Evolutionary conservation across 148 eudicot species (phyloP).

Genomic region (Cornus kousa): DNA sequence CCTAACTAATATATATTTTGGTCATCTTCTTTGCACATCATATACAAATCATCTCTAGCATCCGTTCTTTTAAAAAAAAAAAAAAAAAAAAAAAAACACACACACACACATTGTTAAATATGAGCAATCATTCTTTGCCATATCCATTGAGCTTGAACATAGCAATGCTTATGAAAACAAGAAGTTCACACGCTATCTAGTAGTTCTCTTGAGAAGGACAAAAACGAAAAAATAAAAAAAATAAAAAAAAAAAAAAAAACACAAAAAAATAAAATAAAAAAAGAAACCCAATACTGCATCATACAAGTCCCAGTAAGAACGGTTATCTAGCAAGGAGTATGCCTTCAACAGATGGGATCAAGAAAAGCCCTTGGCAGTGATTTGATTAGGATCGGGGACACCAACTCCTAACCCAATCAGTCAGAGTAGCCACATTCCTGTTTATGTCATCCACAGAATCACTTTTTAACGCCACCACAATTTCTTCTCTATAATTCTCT

Average conservation of each 20-base stretch:
- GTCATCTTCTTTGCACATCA: too few species aligned
- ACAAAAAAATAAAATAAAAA: neutral
- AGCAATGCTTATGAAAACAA: neutral
- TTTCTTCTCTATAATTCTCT: slow-evolving; percentile 58
- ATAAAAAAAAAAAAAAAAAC: neutral
- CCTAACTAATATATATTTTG: too few species aligned
- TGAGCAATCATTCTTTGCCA: too few species aligned
- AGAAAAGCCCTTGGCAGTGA: neutral
- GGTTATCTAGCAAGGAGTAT: neutral
- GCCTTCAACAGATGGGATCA: neutral
- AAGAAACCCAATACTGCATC: neutral
- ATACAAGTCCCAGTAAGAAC: neutral
- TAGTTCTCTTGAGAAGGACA: neutral
- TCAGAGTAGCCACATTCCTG: slow-evolving; percentile 48
- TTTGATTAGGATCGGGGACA: slow-evolving; percentile 16
- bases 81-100: too few species aligned
- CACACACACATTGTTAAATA: too few species aligned
- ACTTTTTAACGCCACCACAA: slow-evolving; percentile 59
- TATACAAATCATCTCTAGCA: too few species aligned
- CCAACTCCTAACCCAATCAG: slow-evolving; percentile 70
- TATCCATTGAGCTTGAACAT: neutral
- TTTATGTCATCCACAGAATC: slow-evolving; percentile 65
- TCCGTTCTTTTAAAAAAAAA: too few species aligned
- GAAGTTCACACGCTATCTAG: neutral
- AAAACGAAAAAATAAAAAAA: too few species aligned